Percentiles rank a stretch among this genome's conserved stretches.
Conservation (phyloP, 1,284 basidiomycete genomes). For the Sanghuangporus baumii region DNA sequence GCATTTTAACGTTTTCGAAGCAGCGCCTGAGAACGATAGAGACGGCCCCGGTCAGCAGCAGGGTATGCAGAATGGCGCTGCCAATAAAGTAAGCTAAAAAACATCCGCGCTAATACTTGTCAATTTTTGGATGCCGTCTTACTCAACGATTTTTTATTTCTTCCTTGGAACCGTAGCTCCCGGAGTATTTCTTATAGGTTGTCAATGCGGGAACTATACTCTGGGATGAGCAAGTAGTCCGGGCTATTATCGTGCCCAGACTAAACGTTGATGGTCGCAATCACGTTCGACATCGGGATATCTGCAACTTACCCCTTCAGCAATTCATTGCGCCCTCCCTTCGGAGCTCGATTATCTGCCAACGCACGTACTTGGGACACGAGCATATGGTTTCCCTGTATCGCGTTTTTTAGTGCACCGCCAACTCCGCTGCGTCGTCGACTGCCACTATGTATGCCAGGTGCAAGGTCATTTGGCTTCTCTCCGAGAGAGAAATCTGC, state of each 20-base stretch:
- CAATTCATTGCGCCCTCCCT: no score
- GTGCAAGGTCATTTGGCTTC: no score
- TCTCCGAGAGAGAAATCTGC: no score
- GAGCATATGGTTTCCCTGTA: not conserved
- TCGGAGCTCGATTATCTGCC: no score
- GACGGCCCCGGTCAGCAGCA: slow-evolving; percentile 79
- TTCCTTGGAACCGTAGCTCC: slow-evolving; percentile 8
- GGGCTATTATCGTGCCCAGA: not conserved
- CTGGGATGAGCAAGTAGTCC: not conserved
- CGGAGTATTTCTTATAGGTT: slow-evolving; percentile 18
- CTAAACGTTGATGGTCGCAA: not conserved
- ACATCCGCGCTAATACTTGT: not conserved
- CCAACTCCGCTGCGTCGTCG: no score
- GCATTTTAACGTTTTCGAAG: slow-evolving; percentile 98
- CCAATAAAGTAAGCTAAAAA: slow-evolving; percentile 50
- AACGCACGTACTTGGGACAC: not conserved
- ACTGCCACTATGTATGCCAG: no score
- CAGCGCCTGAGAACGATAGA: slow-evolving; percentile 95
- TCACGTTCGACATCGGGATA: no score
- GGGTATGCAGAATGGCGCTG: slow-evolving; percentile 52
- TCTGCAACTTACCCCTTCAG: no score
- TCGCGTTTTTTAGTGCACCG: not conserved
- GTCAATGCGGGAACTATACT: not conserved
- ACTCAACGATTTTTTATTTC: not conserved
- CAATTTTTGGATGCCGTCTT: not conserved